Evolutionary conservation across 192 early-diverging fungal species (phyloP).

Genomic region (Paraglomus occultum): DNA sequence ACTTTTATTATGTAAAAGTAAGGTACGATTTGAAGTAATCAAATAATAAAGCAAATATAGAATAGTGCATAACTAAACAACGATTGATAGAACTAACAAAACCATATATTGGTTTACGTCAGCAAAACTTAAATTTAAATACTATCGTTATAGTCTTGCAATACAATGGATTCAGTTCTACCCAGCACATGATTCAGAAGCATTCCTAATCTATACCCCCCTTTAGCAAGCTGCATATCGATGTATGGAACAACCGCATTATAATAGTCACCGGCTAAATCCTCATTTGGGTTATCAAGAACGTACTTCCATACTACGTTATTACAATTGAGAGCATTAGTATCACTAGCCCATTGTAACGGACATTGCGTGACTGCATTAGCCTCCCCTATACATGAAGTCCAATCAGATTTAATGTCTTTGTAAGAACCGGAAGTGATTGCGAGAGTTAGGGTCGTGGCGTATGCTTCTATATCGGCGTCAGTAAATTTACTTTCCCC

Average conservation of each 20-base stretch:
- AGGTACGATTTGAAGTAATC: too few species aligned
- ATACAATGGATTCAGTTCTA: too few species aligned
- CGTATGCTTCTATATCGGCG: neutral
- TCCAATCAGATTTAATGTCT: neutral
- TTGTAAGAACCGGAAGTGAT: neutral
- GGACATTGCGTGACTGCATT: slow-evolving; percentile 14
- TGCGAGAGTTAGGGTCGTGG: neutral
- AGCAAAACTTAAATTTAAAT: too few species aligned
- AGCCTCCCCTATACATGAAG: neutral
- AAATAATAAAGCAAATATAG: too few species aligned
- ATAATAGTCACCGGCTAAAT: slow-evolving; percentile 16
- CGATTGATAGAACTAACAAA: too few species aligned
- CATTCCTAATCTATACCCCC: slow-evolving; percentile 6
- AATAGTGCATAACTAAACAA: too few species aligned
- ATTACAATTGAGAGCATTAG: slow-evolving; percentile 17
- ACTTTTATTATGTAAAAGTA: too few species aligned
- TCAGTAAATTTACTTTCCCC: too few species aligned
- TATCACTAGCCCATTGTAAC: slow-evolving; percentile 14
- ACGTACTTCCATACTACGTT: slow-evolving; percentile 6
- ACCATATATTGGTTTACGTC: too few species aligned
- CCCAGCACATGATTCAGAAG: slow-evolving; percentile 10
- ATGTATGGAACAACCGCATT: neutral
- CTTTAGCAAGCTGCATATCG: slow-evolving; percentile 18
- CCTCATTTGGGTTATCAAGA: neutral
- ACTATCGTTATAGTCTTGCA: too few species aligned